These are phyloP conservation scores for Fusarium falciforme DNA, from an alignment of 2,329 filamentous ascomycete genomes.

Conservation along the genomic window DNA sequence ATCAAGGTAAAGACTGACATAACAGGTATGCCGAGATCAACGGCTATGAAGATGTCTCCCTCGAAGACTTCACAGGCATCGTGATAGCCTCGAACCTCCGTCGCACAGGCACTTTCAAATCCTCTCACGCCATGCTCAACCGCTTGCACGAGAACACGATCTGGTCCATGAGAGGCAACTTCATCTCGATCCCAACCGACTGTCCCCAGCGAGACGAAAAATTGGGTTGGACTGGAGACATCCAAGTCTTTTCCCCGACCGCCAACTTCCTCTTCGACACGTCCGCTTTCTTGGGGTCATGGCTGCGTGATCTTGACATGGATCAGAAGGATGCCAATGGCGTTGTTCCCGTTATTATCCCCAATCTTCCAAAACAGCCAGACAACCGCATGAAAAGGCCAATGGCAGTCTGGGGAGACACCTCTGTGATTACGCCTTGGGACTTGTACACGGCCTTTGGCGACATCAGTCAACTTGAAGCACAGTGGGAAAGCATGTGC, in stretches of 20 bases:
- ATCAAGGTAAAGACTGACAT: not conserved
- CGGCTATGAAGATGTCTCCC: not conserved
- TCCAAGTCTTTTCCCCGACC: conserved; percentile 59
- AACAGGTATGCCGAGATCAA: conserved; percentile 14
- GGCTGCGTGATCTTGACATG: conserved; percentile 9
- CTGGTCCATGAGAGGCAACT: conserved; percentile 68
- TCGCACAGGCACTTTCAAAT: conserved; percentile 51
- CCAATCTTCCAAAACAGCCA: conserved; percentile 17
- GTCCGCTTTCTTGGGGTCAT: conserved; percentile 57
- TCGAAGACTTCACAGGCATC: conserved; percentile 11
- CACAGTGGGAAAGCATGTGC: conserved; percentile 51
- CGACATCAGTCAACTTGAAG: conserved; percentile 48
- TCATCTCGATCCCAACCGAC: conserved; percentile 65
- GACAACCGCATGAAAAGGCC: conserved; percentile 9
- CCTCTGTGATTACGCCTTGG: conserved; percentile 52
- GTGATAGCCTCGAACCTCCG: not conserved
- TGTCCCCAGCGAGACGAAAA: conserved; percentile 65
- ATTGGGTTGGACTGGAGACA: conserved; percentile 62
- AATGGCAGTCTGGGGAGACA: conserved; percentile 54
- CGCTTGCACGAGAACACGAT: conserved; percentile 62
- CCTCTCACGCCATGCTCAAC: conserved; percentile 62
- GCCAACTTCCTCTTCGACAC: conserved; percentile 63
- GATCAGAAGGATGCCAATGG: conserved; percentile 26
- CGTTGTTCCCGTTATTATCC: not conserved
- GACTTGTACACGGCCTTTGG: conserved; percentile 51